Percentiles rank a stretch among this genome's conserved stretches.
Evolutionary conservation across 768 basidiomycete species (phyloP).

Genomic region (Russula sp.): DNA sequence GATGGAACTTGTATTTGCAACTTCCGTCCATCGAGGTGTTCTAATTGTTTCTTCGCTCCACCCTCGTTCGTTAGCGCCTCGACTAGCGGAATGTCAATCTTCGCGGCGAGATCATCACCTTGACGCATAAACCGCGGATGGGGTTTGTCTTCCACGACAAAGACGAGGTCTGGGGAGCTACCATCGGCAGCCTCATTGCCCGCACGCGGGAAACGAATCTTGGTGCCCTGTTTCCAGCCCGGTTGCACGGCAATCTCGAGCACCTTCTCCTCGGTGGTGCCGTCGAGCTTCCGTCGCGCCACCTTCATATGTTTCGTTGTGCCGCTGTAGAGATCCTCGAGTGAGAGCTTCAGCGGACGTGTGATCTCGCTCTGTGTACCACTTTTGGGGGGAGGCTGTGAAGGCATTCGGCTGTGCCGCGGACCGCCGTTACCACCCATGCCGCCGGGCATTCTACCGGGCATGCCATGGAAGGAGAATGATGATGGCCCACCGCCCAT

Average conservation of each 20-base stretch:
- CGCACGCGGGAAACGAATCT: constrained; percentile 81
- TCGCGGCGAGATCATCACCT: constrained; percentile 71
- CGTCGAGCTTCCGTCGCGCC: constrained; percentile 63
- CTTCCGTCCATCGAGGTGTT: constrained; percentile 74
- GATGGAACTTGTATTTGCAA: constrained; percentile 61
- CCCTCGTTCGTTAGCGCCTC: constrained; percentile 69
- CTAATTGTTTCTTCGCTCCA: constrained; percentile 47
- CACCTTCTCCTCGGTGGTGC: constrained; percentile 77
- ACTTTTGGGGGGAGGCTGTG: constrained; percentile 31
- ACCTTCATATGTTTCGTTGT: constrained; percentile 86
- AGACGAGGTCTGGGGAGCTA: constrained; percentile 86
- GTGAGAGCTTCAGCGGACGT: constrained; percentile 75
- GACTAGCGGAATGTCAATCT: constrained; percentile 62
- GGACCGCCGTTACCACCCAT: constrained; percentile 33
- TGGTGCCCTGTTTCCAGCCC: constrained; percentile 96
- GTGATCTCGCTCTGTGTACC: constrained; percentile 51
- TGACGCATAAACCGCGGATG: constrained; percentile 71
- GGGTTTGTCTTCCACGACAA: constrained; percentile 94
- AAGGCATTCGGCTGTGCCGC: constrained; percentile 10
- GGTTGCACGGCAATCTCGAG: constrained; percentile 76
- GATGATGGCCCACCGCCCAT: constrained; percentile 35
- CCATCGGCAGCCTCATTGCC: constrained; percentile 71
- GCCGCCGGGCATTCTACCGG: constrained; percentile 53
- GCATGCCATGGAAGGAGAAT: constrained; percentile 38
- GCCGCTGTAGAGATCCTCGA: constrained; percentile 84